Base-by-base conservation (phyloP, 495 filamentous ascomycete genomes). In the Penicillium argentinense region DNA sequence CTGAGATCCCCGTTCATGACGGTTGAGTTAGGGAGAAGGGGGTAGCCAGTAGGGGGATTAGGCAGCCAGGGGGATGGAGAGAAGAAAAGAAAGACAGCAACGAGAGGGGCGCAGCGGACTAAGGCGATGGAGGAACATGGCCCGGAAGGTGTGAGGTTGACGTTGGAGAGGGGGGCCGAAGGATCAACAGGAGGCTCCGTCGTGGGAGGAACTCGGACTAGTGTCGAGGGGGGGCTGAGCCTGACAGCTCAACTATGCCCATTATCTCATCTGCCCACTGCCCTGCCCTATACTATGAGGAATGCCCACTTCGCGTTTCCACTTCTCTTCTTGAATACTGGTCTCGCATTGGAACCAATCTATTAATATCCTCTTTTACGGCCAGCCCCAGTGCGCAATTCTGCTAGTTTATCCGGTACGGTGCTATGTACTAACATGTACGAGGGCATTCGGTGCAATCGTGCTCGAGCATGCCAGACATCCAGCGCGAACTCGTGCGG, bases 1-100 rank as follows among this genome's bases (percentile, higher is more conserved):
- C 88, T 97, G 54, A 96, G 70, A 68, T 97, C 92, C 60, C 87
- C 88, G 63, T 92, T 87, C 92, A 96, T 97, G 61, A 57, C 69
- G 55, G 23, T 22, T 34, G 32, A 28, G 19, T 9, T 23, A 25
- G 45, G 42, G 13, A 18, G 48, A 29, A 41, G 39, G 18, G 43
- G 44, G 49, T 19, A 49, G 29, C 5, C 11, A 5, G 17, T 14
- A 42, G 24, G 34, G 28, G 23, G 28, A 30, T 42, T 50, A 45
- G 45, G 39, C 28, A 33, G 27, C 47, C 18, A 37, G 34, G 13
- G 13, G 34, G 24, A 23, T 39, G 23, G 13, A 14, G n/a, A 13
- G 30, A 13, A 33, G 30, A 33, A 7, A 13, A 39, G 23, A 41
- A 14, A 41, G 24, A 27, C 32, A 26, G 28, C 41, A 39, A 51